Conservation (phyloP, 129 eudicot species). For the Rutidosis leptorrhynchoides region DNA sequence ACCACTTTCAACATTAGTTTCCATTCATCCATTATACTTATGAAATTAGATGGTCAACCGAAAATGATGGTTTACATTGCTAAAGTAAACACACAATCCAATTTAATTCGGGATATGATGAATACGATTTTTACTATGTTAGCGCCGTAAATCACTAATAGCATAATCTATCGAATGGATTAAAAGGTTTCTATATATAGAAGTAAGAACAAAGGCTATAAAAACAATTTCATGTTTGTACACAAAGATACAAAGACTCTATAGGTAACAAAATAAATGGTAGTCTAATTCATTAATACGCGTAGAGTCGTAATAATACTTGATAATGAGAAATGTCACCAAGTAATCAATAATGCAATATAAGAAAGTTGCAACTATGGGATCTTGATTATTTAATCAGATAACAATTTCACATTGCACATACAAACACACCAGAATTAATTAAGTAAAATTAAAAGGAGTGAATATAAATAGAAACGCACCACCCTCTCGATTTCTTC, state of each 20-base stretch:
- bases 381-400: background rate
- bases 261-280: too few species aligned
- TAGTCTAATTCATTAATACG: background rate
- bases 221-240: background rate
- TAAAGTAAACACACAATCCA: background rate
- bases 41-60: background rate
- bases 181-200: background rate
- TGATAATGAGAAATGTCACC: background rate
- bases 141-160: background rate
- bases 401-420: background rate
- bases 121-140: background rate
- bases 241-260: background rate
- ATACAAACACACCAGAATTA: background rate
- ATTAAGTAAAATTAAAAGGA: background rate
- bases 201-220: background rate
- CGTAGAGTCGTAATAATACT: background rate
- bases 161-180: background rate
- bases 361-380: background rate
- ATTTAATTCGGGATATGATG: background rate
- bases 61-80: background rate
- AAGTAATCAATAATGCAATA: background rate
- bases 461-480: constrained; percentile 17
- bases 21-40: background rate
- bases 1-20: background rate
- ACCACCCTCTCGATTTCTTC: constrained; percentile 99